phyloP scores from a whole-genome alignment of 768 basidiomycete species.

The Cyclocybe cylindracea region DNA sequence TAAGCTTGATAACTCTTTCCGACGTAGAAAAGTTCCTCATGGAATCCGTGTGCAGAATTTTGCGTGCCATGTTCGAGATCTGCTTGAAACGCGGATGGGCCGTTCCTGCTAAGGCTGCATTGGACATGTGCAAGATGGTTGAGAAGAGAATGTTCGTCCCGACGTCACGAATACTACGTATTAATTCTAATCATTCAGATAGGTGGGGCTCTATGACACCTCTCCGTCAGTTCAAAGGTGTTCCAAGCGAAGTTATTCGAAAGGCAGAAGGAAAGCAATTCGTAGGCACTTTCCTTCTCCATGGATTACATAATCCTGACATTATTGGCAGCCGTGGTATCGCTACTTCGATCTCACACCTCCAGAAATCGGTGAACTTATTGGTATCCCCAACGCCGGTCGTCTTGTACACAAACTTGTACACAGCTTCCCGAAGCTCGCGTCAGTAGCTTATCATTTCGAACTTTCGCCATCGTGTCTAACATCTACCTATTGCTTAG shows the following conservation, averaged over 20 bases:
- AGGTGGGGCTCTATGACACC: conserved; percentile 99
- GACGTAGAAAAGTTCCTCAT: not conserved
- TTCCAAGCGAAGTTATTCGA: conserved; percentile 80
- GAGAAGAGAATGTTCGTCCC: conserved; percentile 73
- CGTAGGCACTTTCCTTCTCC: conserved; percentile 43
- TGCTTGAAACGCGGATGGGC: conserved; percentile 99
- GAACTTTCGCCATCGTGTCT: not conserved
- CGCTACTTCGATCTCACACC: conserved; percentile 93
- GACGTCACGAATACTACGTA: not conserved
- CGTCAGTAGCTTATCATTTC: conserved; percentile 38
- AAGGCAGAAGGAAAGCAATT: conserved; percentile 99
- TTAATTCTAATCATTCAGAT: not conserved
- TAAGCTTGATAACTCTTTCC: conserved; percentile 25
- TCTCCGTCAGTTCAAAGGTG: conserved; percentile 91
- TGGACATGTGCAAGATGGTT: conserved; percentile 96
- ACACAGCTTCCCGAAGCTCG: conserved; percentile 94
- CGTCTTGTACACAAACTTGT: conserved; percentile 90
- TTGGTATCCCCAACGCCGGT: conserved; percentile 93
- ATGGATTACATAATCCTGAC: not conserved
- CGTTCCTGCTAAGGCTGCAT: conserved; percentile 84
- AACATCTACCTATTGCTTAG: conserved; percentile 31
- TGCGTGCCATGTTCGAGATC: conserved; percentile 97
- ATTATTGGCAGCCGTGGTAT: conserved; percentile 75
- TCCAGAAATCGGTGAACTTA: conserved; percentile 92
- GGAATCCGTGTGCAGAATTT: conserved; percentile 51